These are phyloP conservation scores for Enteropsectra breve DNA, from an alignment of 371 early-diverging fungal species.

Conservation along the genomic window DNA sequence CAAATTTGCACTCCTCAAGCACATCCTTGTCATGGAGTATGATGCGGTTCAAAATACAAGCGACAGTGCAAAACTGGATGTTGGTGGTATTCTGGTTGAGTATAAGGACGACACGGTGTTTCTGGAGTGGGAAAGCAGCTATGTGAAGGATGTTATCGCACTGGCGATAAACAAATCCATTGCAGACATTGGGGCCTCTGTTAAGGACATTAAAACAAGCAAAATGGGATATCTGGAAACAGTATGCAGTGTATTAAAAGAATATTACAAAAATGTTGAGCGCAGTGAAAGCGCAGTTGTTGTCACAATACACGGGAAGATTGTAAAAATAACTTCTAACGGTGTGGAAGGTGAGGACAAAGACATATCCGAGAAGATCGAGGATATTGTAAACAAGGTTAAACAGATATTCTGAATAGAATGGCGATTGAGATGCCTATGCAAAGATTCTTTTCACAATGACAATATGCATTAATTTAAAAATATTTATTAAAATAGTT, in stretches of 20 bases:
- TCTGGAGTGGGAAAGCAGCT: conserved; percentile 47
- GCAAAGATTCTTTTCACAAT: too few species aligned
- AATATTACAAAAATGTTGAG: conserved; percentile 28
- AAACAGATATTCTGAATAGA: conserved; percentile 11
- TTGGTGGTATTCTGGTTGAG: conserved; percentile 32
- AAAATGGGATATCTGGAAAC: conserved; percentile 30
- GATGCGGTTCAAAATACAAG: conserved; percentile 10
- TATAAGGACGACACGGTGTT: conserved; percentile 24
- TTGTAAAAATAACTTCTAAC: background rate
- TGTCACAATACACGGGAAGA: background rate
- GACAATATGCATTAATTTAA: too few species aligned
- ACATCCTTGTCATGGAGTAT: conserved; percentile 39
- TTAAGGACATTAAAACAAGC: conserved; percentile 27
- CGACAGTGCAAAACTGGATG: conserved; percentile 9
- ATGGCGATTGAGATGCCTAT: too few species aligned
- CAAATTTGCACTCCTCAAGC: conserved; percentile 30
- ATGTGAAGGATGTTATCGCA: conserved; percentile 48
- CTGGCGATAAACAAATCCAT: conserved; percentile 37
- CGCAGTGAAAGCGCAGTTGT: conserved; percentile 2
- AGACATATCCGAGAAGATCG: background rate
- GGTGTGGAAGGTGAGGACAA: conserved; percentile 5
- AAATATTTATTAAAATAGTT: too few species aligned
- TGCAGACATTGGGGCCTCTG: conserved; percentile 28
- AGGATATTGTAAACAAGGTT: conserved; percentile 25
- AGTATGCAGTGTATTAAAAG: conserved; percentile 34